Evolutionary conservation across 176 grass and related monocot genomes (phyloP), one percentile per base, ranked within the genome.

Genomic region (Guadua angustifolia): DNA sequence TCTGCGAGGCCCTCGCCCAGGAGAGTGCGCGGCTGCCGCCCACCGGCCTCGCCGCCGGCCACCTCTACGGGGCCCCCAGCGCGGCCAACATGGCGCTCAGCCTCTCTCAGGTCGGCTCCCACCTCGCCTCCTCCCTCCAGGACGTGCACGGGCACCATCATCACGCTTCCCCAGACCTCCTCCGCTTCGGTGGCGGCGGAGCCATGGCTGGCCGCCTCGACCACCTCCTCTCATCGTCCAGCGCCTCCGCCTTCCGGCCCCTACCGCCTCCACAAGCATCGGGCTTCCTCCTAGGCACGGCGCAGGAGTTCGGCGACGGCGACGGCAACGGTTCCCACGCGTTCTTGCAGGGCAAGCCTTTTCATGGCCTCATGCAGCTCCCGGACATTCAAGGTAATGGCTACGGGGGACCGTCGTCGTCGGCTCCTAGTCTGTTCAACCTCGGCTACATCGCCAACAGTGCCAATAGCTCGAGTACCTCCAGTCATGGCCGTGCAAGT

Each of bases 1-100:
- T 98, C 88, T 98, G 95, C 45, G 93, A 98, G 58, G 95, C 93
- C 35, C 77, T 98, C 42, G 85, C 93, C 7, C 95, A 98, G 88
- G 95, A 98, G 73, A 95, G 83, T 79, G 79, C 87, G n/a, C 86
- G 93, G 25, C 83, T 98, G 82, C 91, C 93, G 5, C 87, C 87
- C 7, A 71, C 87, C 40, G 70, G 60, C 77, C 24, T 61, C 22
- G 24, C 67, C 79, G 79, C 89, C 46, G 69, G 72, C 80, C 91
- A 93, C 74, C 71, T 98, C 58, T 98, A 93, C 84, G 88, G 92
- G 74, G 76, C 62, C 73, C 57, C 49, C 16, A 39, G 58, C 50
- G 80, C 69, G 10, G 85, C 82, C 76, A 90, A 79, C 85, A 95
- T 95, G 89, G 84, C 87, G 12, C 90, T 95, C 56, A 84, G 91